These are phyloP conservation scores for Rauvolfia tetraphylla DNA, from an alignment of 257 asterid species.

Conservation along the genomic window DNA sequence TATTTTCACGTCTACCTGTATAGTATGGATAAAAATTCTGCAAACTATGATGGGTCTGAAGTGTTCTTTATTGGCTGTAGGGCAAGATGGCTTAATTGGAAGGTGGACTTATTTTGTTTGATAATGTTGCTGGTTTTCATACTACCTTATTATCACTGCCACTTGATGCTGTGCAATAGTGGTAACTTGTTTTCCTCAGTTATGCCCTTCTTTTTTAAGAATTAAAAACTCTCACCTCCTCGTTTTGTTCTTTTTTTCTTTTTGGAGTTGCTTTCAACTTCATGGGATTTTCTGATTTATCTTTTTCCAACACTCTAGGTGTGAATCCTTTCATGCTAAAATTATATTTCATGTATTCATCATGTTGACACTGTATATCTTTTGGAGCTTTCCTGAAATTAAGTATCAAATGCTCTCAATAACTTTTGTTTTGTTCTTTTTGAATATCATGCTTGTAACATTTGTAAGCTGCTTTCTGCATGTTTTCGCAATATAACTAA, in stretches of 20 bases:
- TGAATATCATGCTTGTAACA: neutral
- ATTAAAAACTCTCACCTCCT: neutral
- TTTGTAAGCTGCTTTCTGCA: neutral
- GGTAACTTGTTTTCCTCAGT: constrained; percentile 45
- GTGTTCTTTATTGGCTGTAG: constrained; percentile 39
- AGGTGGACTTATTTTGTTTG: constrained; percentile 92
- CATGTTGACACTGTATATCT: neutral
- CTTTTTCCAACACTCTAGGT: neutral
- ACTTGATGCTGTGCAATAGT: constrained; percentile 73
- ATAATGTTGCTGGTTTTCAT: constrained; percentile 86
- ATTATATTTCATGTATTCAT: neutral
- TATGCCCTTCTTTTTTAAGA: neutral
- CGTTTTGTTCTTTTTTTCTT: neutral
- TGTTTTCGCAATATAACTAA: neutral
- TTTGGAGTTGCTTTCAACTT: neutral
- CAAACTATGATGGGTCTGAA: neutral
- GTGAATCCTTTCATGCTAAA: neutral
- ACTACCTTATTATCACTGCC: constrained; percentile 97
- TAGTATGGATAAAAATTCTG: neutral
- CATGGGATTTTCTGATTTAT: neutral
- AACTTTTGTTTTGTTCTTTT: neutral
- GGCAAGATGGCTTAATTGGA: constrained; percentile 99
- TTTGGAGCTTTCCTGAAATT: neutral
- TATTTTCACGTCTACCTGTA: neutral
- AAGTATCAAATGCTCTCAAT: neutral